Evolutionary conservation across 1,284 basidiomycete genomes (phyloP).

Genomic region (Rhodotorula sp.): DNA sequence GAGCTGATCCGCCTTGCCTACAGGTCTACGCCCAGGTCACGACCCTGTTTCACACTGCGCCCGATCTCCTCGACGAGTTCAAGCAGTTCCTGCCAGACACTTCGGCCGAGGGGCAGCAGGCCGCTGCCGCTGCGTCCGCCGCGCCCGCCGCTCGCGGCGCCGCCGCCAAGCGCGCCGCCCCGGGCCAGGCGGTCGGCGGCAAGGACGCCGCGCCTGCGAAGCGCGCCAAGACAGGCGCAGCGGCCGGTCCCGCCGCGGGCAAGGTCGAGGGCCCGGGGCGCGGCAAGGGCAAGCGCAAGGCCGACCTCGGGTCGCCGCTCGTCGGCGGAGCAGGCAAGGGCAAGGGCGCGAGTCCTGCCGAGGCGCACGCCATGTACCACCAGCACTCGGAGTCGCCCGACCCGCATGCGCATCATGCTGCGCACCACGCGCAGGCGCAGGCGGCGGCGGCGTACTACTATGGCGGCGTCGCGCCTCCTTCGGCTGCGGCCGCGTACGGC

Average conservation of each 20-base stretch:
- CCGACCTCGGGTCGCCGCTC: conserved; percentile 16
- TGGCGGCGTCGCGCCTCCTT: conserved; percentile 1
- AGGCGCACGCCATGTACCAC: conserved; percentile 17
- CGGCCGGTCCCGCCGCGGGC: neutral
- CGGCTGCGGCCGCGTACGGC: neutral
- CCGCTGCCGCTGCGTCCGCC: neutral
- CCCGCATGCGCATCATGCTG: conserved; percentile 4
- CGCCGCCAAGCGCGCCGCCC: conserved; percentile 20
- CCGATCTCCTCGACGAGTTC: conserved; percentile 90
- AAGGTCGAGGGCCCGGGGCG: neutral
- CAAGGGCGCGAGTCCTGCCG: conserved; percentile 27
- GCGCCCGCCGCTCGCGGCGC: neutral
- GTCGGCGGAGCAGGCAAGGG: conserved; percentile 1
- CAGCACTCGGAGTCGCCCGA: conserved; percentile 13
- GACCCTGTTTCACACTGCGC: conserved; percentile 84
- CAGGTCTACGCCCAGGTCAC: conserved; percentile 93
- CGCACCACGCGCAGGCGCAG: conserved; percentile 3
- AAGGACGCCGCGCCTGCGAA: conserved; percentile 8
- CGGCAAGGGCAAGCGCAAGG: conserved; percentile 34
- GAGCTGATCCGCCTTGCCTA: neutral
- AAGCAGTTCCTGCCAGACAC: conserved; percentile 88
- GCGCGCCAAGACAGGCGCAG: conserved; percentile 11
- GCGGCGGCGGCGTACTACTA: conserved; percentile 12
- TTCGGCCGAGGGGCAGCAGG: conserved; percentile 27
- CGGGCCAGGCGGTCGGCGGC: conserved; percentile 2